Base-by-base conservation (phyloP, 2,329 filamentous ascomycete genomes). In the Hypoxylon sp. region DNA sequence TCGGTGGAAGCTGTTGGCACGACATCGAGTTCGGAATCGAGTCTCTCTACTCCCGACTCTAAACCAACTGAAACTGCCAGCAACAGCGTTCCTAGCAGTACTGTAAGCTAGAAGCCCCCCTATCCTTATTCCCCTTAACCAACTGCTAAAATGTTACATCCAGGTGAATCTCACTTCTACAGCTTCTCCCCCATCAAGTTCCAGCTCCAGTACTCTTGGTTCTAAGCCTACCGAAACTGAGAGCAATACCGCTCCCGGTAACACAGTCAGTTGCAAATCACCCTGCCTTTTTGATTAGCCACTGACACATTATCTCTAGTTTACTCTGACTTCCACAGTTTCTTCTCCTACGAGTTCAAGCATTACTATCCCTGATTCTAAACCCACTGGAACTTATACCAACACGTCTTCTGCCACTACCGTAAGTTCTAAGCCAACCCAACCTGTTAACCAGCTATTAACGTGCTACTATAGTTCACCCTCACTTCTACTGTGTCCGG, bases 61-160 rank as follows among this genome's bases (percentile, higher is more conserved):
- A 55, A 63, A 28, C 60, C 67, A 19, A 72, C 67, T 3, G 60
- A 70, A 32, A 67, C 68, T 10, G 9, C 63, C 23, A 68, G 65
- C 4, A 51, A 64, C 13, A 66, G 68, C 7, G 50, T 56, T 25
- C 21, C 63, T 25, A 71, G 62, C 17, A 58, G 32, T 17, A 70
- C 64, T 36, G 65, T 70, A 67, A 70, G 59, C 17, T 28, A 28
- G 9, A 17, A 23, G 19, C 6, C 4, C 9, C 21, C 23, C 30
- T n/a, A 46, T 19, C 36, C 30, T 9, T 17, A 13, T 28, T 55
- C 46, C 4, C 32, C 32, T 30, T 14, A 11, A 41, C 10, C 34
- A 43, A 32, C 19, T 38, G 19, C 52, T 63, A 67, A 68, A 62
- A 56, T 60, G 38, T 34, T 19, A 17, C 28, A 43, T 46, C 28